These are phyloP conservation scores for Odontarrhena argentea DNA, from an alignment of 345 rosid genomes.

Conservation along the genomic window DNA sequence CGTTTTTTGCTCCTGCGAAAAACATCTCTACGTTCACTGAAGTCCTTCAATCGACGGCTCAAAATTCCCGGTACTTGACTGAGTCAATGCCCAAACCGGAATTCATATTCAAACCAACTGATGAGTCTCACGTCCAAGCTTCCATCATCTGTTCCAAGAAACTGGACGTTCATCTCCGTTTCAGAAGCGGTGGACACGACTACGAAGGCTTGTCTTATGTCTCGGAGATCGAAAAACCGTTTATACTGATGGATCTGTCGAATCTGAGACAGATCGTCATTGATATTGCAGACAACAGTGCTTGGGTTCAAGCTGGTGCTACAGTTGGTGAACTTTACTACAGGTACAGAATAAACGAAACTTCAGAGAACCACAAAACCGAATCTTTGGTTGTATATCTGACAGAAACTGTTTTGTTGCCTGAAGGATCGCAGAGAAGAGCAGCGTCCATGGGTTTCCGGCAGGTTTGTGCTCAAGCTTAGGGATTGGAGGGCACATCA, in stretches of 20 bases:
- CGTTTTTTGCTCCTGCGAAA: slow-evolving; percentile 41
- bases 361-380: not conserved
- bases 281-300: slow-evolving; percentile 44
- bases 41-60: slow-evolving; percentile 47
- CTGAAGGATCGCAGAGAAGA: slow-evolving; percentile 15
- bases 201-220: slow-evolving; percentile 62
- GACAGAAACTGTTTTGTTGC: not conserved
- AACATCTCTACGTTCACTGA: slow-evolving; percentile 42
- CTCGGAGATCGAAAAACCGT: slow-evolving; percentile 51
- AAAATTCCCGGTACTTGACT: slow-evolving; percentile 47
- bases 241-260: slow-evolving; percentile 51
- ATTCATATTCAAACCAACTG: slow-evolving; percentile 52
- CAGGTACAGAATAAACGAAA: slow-evolving; percentile 12
- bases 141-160: slow-evolving; percentile 55
- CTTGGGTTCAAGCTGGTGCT: slow-evolving; percentile 73
- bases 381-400: not conserved
- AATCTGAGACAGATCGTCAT: slow-evolving; percentile 51
- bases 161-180: slow-evolving; percentile 48
- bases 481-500: too few species aligned
- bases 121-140: slow-evolving; percentile 61
- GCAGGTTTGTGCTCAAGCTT: too few species aligned
- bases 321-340: slow-evolving; percentile 59
- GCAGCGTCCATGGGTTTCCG: too few species aligned
- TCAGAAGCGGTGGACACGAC: slow-evolving; percentile 71
- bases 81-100: slow-evolving; percentile 52